phyloP scores from a whole-genome alignment of 179 eudicot species.

The Actinidia polygama region DNA sequence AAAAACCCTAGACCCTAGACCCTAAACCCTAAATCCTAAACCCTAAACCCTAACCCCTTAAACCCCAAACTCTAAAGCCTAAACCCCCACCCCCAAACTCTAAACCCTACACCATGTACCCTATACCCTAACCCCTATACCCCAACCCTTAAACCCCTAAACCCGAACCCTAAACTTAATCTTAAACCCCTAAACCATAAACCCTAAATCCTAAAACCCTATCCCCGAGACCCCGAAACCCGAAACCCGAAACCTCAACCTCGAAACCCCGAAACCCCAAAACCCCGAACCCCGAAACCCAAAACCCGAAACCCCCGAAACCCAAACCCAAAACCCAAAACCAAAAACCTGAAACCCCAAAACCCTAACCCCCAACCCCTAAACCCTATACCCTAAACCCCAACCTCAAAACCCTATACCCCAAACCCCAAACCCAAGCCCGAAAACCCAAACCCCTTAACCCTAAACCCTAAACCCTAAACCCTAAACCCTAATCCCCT shows the following conservation, averaged over 20 bases:
- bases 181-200: constrained; percentile 26
- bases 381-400: constrained; percentile 36
- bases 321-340: constrained; percentile 4
- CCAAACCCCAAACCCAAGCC: constrained; percentile 22
- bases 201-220: neutral
- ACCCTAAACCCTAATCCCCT: neutral
- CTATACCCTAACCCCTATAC: neutral
- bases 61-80: neutral
- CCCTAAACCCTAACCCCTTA: constrained; percentile 14
- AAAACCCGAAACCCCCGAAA: constrained; percentile 29
- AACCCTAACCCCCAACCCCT: constrained; percentile 30
- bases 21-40: neutral
- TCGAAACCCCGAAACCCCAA: too few species aligned
- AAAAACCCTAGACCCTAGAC: constrained; percentile 9
- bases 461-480: constrained; percentile 23
- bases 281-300: constrained; percentile 26
- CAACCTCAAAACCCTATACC: constrained; percentile 31
- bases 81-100: neutral
- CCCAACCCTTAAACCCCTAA: constrained; percentile 28
- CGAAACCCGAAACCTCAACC: constrained; percentile 22
- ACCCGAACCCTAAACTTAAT: constrained; percentile 23
- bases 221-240: constrained; percentile 2
- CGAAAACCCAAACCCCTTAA: constrained; percentile 7
- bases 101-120: neutral
- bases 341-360: neutral